These are phyloP conservation scores for Beauveria pseudobassiana DNA, from an alignment of 2,329 filamentous ascomycete species.

Conservation along the genomic window DNA sequence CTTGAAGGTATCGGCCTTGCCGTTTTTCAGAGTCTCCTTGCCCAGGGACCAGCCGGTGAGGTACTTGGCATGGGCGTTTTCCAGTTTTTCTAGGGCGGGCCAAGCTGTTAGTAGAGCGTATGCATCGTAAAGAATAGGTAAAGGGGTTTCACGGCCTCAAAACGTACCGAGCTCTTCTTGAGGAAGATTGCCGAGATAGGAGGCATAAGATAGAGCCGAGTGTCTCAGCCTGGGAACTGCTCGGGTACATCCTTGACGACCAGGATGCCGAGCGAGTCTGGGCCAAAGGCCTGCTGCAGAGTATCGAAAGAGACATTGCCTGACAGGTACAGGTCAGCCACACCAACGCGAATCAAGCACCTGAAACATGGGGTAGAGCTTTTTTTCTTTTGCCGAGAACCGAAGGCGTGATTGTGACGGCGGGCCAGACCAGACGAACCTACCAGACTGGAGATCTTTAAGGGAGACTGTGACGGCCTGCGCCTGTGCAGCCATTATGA, in stretches of 20 bases:
- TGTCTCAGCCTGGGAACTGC: slow-evolving; percentile 66
- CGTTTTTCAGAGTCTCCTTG: slow-evolving; percentile 73
- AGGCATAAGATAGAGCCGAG: slow-evolving; percentile 75
- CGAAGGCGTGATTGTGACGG: background rate
- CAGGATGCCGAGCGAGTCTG: slow-evolving; percentile 83
- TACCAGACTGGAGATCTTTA: slow-evolving; percentile 53
- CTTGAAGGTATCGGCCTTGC: slow-evolving; percentile 71
- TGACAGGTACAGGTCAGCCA: background rate
- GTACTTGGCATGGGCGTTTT: slow-evolving; percentile 55
- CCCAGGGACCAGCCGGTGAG: slow-evolving; percentile 72
- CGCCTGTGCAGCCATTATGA: slow-evolving; percentile 38
- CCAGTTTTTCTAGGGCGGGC: slow-evolving; percentile 39
- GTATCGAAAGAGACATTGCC: slow-evolving; percentile 60
- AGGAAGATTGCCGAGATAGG: slow-evolving; percentile 78
- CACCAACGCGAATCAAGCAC: background rate
- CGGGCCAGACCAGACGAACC: slow-evolving; percentile 15
- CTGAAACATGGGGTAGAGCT: background rate
- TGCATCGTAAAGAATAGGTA: background rate
- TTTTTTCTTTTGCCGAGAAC: background rate
- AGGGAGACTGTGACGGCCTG: slow-evolving; percentile 55
- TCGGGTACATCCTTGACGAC: slow-evolving; percentile 79
- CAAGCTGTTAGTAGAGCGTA: background rate
- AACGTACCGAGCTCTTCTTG: slow-evolving; percentile 57
- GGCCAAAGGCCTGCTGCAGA: slow-evolving; percentile 77
- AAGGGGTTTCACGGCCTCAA: fast-evolving